phyloP scores from a whole-genome alignment of 352 stramenopile species.

The Phytophthora pseudosyringae region DNA sequence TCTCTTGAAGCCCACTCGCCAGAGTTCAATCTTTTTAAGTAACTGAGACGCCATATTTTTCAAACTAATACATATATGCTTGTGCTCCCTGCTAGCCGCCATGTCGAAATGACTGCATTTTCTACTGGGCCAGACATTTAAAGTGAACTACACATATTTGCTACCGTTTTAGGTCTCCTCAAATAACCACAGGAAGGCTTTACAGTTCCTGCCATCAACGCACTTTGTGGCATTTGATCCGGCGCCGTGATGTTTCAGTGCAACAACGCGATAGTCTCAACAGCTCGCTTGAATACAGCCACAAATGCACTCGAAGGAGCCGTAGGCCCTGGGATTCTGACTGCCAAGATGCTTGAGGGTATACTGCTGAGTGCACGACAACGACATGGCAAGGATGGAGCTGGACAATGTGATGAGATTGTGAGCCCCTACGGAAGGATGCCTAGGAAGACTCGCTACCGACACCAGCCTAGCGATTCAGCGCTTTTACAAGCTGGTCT shows the following conservation, averaged over 20 bases:
- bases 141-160: no score
- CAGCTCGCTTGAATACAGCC: constrained; percentile 2
- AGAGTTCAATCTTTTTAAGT: no score
- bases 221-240: neutral
- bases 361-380: constrained; percentile 9
- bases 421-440: constrained; percentile 30
- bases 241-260: constrained; percentile 17
- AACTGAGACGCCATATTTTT: no score
- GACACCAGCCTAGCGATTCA: constrained; percentile 1
- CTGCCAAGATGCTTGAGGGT: constrained; percentile 32
- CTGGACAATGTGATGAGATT: neutral
- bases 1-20: no score
- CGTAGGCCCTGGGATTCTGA: constrained; percentile 30
- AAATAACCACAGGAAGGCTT: neutral
- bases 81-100: no score
- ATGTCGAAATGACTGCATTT: no score
- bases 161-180: no score
- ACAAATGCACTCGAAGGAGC: neutral
- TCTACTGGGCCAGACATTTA: no score
- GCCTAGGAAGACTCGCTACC: constrained; percentile 10
- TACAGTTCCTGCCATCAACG: neutral
- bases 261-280: constrained; percentile 9
- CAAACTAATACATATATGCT: no score
- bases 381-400: constrained; percentile 2
- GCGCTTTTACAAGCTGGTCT: neutral